A percentile compares a stretch with the other conserved stretches of the same genome.
phyloP scores from a whole-genome alignment of 331 rosid species.

The Arachis monticola region DNA sequence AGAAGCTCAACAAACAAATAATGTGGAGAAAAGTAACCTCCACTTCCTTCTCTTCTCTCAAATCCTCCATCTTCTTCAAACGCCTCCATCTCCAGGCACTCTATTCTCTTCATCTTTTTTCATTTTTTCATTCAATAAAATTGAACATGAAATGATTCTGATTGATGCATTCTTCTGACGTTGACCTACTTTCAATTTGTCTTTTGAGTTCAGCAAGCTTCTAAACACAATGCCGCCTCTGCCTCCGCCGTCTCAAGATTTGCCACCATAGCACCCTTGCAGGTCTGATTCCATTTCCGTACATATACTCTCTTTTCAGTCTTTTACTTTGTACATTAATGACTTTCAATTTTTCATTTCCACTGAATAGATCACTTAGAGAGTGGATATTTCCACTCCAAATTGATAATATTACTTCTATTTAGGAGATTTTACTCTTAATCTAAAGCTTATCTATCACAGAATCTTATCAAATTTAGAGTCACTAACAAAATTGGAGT shows the following conservation, averaged over 20 bases:
- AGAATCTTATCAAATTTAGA: too few relatives aligned
- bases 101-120: neutral
- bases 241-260: constrained; percentile 40
- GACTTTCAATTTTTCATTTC: neutral
- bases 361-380: constrained; percentile 8
- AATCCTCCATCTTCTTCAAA: constrained; percentile 1
- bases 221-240: constrained; percentile 14
- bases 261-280: constrained; percentile 45
- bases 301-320: neutral
- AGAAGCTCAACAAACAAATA: neutral
- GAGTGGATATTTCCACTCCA: neutral
- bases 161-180: neutral
- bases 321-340: constrained; percentile 5
- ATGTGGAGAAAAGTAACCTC: constrained; percentile 79
- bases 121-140: neutral
- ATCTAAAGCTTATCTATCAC: too few relatives aligned
- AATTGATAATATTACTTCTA: neutral
- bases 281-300: constrained; percentile 32
- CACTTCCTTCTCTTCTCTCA: constrained; percentile 39
- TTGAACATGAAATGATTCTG: neutral
- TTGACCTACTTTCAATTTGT: constrained; percentile 26
- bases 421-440: too few relatives aligned
- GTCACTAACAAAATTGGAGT: too few relatives aligned
- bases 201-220: constrained; percentile 47
- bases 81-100: neutral